A percentile compares a stretch with the other conserved stretches of the same genome.
Evolutionary conservation across 306 rosid species (phyloP).

Genomic region (Lathyrus aphaca): DNA sequence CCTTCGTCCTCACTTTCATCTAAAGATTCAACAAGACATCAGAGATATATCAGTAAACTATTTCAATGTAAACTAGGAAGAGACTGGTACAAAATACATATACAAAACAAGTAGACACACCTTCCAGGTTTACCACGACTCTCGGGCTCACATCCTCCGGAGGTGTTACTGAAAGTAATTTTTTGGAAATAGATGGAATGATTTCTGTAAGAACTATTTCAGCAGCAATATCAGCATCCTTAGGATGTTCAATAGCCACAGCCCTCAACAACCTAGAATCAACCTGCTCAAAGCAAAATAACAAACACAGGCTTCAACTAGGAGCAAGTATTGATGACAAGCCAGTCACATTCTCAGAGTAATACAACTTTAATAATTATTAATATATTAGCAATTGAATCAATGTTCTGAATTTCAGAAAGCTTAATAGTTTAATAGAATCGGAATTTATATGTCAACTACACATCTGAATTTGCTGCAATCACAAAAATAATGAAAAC

Average conservation of each 20-base stretch:
- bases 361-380: too few relatives aligned
- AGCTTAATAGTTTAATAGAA: too few relatives aligned
- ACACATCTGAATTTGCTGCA: too few relatives aligned
- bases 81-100: constrained; percentile 16
- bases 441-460: too few relatives aligned
- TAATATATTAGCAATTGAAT: too few relatives aligned
- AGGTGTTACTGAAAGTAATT: constrained; percentile 11
- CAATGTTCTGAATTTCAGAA: too few relatives aligned
- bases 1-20: constrained; percentile 46
- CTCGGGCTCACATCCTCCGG: constrained; percentile 26
- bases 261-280: constrained; percentile 80
- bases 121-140: constrained; percentile 26
- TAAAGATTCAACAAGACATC: constrained; percentile 41
- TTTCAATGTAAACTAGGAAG: constrained; percentile 32
- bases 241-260: constrained; percentile 79
- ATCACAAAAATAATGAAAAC: too few relatives aligned
- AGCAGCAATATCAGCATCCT: constrained; percentile 73
- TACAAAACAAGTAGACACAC: constrained; percentile 24
- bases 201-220: constrained; percentile 63
- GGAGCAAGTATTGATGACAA: background rate
- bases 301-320: background rate
- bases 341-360: background rate
- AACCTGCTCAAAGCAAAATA: constrained; percentile 49
- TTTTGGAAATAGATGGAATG: constrained; percentile 51
- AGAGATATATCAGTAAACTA: constrained; percentile 20